Base-by-base conservation (phyloP, 164 flowering plant species). In the Santalum album region DNA sequence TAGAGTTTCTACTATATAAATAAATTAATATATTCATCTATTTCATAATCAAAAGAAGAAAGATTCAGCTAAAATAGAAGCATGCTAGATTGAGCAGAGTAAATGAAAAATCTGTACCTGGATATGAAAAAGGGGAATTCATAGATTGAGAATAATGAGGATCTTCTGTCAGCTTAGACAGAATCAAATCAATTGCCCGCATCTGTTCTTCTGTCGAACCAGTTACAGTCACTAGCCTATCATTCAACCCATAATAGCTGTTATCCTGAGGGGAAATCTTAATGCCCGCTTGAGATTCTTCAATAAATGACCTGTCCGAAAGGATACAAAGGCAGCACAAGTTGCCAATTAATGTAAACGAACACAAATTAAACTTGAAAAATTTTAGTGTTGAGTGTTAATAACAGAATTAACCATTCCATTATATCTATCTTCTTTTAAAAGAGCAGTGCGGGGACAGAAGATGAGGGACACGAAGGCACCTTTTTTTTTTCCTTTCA, bases 221-320 rank as follows among this genome's bases (percentile, higher is more conserved):
- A 16, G 81, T 72, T 53, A 94, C 40, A 16, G 87, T 87, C 55
- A 94, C 95, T 43, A 94, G 74, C 71, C 99, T 80, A 71, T 94
- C 99, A 52, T 59, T 82, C 73, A 87, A 57, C 23, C 97, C 97
- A 61, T 71, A 64, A 65, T 59, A 82, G 64, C 59, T 73, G 57
- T 71, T 81, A 66, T 94, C 97, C 60, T 74, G 95, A 48, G 96
- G 89, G 25, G 97, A 90, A 66, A 94, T 87, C 67, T 87, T 94
- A 57, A 94, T 94, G 59, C 81, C 79, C 60, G 99, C 96, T 54
- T 75, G 80, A 32, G 99, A 87, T 0, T 84, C 95, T 70, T 94
- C 99, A 60, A 90, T 87, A 65, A 94, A 82, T 46, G 96, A 81
- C 81, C 99, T 94, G 87, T 53, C 64, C 64, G 65, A 56, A 45